Conservation (phyloP, 495 filamentous ascomycete genomes). For the Aspergillus wentii region DNA sequence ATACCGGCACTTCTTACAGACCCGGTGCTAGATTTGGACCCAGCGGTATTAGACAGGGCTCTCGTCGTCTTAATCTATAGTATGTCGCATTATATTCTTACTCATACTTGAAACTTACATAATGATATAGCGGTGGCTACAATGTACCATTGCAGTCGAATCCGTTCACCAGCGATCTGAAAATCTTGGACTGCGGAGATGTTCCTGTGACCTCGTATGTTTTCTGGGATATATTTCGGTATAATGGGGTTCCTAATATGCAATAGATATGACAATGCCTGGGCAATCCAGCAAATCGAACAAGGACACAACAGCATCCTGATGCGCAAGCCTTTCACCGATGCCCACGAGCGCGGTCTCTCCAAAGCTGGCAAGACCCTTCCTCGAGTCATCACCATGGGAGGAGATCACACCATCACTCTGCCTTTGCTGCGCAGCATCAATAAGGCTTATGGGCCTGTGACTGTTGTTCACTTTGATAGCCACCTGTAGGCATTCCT, state of each 20-base stretch:
- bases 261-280: conserved; percentile 60
- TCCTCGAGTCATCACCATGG: conserved; percentile 62
- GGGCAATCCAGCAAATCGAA: conserved; percentile 69
- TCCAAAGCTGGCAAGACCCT: conserved; percentile 54
- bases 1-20: conserved; percentile 69
- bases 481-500: conserved; percentile 50
- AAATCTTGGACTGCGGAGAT: conserved; percentile 71
- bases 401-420: conserved; percentile 63
- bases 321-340: conserved; percentile 46
- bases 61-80: conserved; percentile 65
- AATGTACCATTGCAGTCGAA: conserved; percentile 57
- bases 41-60: conserved; percentile 74
- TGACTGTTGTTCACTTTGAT: conserved; percentile 71
- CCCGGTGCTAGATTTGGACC: conserved; percentile 84
- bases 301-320: conserved; percentile 53
- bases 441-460: conserved; percentile 59
- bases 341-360: conserved; percentile 42
- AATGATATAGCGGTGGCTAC: conserved; percentile 53
- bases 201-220: conserved; percentile 63
- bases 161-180: conserved; percentile 61
- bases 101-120: background rate
- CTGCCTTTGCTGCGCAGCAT: conserved; percentile 60
- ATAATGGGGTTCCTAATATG: background rate
- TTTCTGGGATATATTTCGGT: background rate
- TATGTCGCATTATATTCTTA: conserved; percentile 30